Evolutionary conservation across 768 basidiomycete species (phyloP), one percentile per base, ranked within the genome.

Genomic region (Calocera viscosa): DNA sequence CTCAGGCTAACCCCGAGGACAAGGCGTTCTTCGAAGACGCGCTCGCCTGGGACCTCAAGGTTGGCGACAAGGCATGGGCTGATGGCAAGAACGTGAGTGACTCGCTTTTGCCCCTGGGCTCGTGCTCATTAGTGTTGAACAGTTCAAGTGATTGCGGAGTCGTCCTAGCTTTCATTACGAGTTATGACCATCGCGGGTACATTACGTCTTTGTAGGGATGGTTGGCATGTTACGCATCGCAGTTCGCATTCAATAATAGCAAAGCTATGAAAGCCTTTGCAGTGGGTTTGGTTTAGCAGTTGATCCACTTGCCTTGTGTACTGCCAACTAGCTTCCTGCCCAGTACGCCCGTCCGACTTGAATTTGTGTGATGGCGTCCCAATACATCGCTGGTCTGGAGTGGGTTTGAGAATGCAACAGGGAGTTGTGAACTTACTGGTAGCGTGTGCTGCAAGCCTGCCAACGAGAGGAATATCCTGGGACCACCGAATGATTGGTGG

Each of bases 11-110:
- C 68, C 80, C 79, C 30, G 86, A 79, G 19, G 88, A 97, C 72
- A 94, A 94, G 82, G 81, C 81, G 68, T 94, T 89, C 85, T 94
- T 98, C 74, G 91, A 93, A 82, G 89, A 82, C 71, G 90, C 90
- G 28, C 84, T 95, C 71, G 90, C 93, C 63, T 97, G 95, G 95
- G 93, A 95, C 79, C 78, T 95, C 68, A 86, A 88, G 78, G 72
- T 96, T 66, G 86, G 87, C 70, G 95, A 88, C 33, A 93, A 91
- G 84, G 83, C 84, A 76, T 96, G 91, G 91, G 86, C 78, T 64
- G 94, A 94, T 78, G 90, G 90, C 70, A 91, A 91, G 82, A 89
- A 86, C 76, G 88, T 91, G 75, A 80, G 90, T 84, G 7, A 3
- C 19, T 47, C 19, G 7, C 3, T 47, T 47, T 47, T 47, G 16